These are phyloP conservation scores for Lippia alba DNA, from an alignment of 305 asterid genomes.

Conservation along the genomic window DNA sequence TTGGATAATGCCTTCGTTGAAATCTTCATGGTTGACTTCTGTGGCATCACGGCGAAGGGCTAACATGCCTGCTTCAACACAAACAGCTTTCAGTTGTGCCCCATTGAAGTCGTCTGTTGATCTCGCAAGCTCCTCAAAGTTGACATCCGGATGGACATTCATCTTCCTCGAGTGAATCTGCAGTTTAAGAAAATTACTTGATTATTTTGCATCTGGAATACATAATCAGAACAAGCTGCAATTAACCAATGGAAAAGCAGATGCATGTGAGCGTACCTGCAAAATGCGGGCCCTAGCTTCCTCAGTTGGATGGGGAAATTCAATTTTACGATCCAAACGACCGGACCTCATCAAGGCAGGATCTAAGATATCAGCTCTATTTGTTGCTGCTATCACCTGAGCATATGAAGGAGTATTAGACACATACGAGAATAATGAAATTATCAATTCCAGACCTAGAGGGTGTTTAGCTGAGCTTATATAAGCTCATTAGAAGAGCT, in stretches of 20 bases:
- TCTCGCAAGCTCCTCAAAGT: constrained; percentile 89
- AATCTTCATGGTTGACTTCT: constrained; percentile 82
- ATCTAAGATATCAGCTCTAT: constrained; percentile 90
- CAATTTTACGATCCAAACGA: constrained; percentile 91
- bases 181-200: neutral
- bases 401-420: constrained; percentile 6
- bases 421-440: constrained; percentile 15
- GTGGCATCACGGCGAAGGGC: constrained; percentile 87
- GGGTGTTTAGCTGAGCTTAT: too few species aligned
- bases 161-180: constrained; percentile 89
- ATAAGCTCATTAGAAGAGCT: too few species aligned
- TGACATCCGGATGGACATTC: constrained; percentile 84
- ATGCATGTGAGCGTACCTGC: constrained; percentile 48
- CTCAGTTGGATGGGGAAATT: constrained; percentile 79
- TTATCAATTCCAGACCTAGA: too few species aligned
- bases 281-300: constrained; percentile 81
- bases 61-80: constrained; percentile 88
- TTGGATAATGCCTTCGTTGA: constrained; percentile 83
- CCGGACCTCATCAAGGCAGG: constrained; percentile 96
- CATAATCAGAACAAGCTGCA: neutral
- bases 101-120: constrained; percentile 87
- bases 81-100: constrained; percentile 85
- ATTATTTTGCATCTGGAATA: neutral
- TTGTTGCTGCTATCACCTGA: constrained; percentile 94
- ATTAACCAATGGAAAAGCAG: neutral